Percentiles rank a stretch among this genome's conserved stretches.
Evolutionary conservation across 2,329 filamentous ascomycete genomes (phyloP).

Genomic region (Dactylonectria macrodidyma): DNA sequence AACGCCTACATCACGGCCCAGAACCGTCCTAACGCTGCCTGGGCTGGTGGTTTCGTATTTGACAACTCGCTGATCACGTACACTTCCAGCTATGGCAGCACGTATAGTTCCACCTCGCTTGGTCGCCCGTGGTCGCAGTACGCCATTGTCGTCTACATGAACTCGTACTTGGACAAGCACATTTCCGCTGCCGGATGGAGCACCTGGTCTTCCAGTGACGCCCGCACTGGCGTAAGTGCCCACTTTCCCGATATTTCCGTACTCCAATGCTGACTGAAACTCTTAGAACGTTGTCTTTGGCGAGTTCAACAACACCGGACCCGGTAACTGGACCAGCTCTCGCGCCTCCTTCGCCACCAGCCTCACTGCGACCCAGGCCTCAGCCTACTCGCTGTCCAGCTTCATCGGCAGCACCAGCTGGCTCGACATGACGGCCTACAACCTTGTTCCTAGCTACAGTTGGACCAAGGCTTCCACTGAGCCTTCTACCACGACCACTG

Average conservation of each 20-base stretch:
- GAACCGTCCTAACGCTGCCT: conserved; percentile 47
- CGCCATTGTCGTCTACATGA: conserved; percentile 63
- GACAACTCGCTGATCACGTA: conserved; percentile 50
- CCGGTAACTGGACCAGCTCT: conserved; percentile 41
- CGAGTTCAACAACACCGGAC: conserved; percentile 72
- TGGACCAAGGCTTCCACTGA: conserved; percentile 16
- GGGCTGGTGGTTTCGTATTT: conserved; percentile 52
- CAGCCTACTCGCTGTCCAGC: conserved; percentile 33
- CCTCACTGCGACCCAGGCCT: conserved; percentile 38
- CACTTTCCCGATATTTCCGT: no score
- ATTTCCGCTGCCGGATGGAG: conserved; percentile 44
- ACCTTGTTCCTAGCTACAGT: conserved; percentile 40
- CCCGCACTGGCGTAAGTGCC: conserved; percentile 62
- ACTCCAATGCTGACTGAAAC: not conserved
- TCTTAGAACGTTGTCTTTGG: conserved; percentile 62
- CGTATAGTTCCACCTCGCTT: conserved; percentile 58
- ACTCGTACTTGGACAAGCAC: conserved; percentile 60
- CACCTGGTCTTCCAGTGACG: conserved; percentile 72
- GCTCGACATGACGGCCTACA: conserved; percentile 45
- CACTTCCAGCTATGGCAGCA: conserved; percentile 45
- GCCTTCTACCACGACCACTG: conserved; percentile 47
- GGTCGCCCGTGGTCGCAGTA: conserved; percentile 64
- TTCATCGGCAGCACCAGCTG: conserved; percentile 43
- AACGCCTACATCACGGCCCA: conserved; percentile 52
- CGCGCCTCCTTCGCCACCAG: conserved; percentile 42